phyloP scores from a whole-genome alignment of 192 early-diverging fungal species.

The Allomyces macrogynus region DNA sequence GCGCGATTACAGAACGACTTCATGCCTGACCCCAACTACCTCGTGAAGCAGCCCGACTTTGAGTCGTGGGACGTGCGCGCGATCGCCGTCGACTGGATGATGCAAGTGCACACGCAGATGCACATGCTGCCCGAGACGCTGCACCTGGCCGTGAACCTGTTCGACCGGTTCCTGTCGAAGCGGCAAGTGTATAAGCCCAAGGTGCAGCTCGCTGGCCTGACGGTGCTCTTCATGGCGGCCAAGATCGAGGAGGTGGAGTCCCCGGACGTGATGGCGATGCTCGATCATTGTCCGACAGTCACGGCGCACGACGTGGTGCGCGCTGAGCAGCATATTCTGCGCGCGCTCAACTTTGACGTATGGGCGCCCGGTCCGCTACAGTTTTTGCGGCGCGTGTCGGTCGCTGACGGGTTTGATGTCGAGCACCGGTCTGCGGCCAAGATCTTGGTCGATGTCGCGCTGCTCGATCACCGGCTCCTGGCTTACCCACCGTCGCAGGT shows the following conservation, averaged over 20 bases:
- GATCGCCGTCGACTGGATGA: constrained; percentile 84
- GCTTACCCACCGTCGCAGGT: constrained; percentile 43
- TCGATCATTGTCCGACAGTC: too few relatives aligned
- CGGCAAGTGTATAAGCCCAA: constrained; percentile 58
- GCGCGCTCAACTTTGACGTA: constrained; percentile 65
- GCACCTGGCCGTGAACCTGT: constrained; percentile 75
- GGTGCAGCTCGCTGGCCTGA: constrained; percentile 81
- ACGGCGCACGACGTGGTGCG: constrained; percentile 38
- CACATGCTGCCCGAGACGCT: constrained; percentile 83
- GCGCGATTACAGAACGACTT: constrained; percentile 10
- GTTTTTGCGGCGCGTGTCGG: constrained; percentile 72
- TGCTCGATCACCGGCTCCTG: constrained; percentile 67
- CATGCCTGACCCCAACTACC: constrained; percentile 64
- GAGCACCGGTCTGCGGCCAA: constrained; percentile 82
- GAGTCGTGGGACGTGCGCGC: constrained; percentile 73
- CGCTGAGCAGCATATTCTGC: constrained; percentile 80
- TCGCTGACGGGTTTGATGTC: constrained; percentile 73
- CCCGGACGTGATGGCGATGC: constrained; percentile 41
- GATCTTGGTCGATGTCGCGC: constrained; percentile 83
- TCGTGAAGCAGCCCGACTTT: constrained; percentile 63
- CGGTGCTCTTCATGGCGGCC: constrained; percentile 68
- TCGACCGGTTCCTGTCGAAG: constrained; percentile 84
- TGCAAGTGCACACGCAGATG: constrained; percentile 77
- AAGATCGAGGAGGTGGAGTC: constrained; percentile 88
- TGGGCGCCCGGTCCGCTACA: constrained; percentile 75